These are phyloP conservation scores for Penicillium sp. DNA, from an alignment of 2,329 filamentous ascomycete genomes.

Conservation along the genomic window DNA sequence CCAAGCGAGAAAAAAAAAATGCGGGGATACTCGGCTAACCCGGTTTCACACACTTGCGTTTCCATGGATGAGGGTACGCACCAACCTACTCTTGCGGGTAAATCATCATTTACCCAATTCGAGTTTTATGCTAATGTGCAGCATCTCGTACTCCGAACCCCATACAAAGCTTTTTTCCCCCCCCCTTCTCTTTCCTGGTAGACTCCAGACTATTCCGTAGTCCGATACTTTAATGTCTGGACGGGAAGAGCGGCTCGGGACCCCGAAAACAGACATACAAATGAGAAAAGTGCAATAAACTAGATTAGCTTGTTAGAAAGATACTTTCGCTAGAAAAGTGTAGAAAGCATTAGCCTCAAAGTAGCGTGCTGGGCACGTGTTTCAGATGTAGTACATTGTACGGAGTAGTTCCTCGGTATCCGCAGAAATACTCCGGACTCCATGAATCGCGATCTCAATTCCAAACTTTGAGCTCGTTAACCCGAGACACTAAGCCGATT, in stretches of 20 bases:
- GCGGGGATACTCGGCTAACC: slow-evolving; percentile 13
- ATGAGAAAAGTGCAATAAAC: background rate
- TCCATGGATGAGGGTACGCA: slow-evolving; percentile 8
- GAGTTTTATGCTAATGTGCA: background rate
- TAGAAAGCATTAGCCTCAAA: background rate
- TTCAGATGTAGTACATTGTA: background rate
- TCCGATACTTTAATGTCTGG: background rate
- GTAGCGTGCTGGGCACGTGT: slow-evolving; percentile 1
- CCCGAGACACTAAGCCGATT: slow-evolving; percentile 13
- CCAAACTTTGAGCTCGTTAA: slow-evolving; percentile 1
- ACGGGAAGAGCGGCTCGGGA: background rate
- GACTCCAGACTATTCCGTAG: background rate
- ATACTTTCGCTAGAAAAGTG: background rate
- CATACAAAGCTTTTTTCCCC: background rate
- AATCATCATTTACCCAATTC: background rate
- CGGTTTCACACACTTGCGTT: slow-evolving; percentile 1
- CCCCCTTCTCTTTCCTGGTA: background rate
- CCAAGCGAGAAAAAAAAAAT: slow-evolving; percentile 12
- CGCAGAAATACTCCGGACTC: slow-evolving; percentile 11
- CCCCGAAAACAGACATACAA: background rate
- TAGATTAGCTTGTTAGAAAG: background rate
- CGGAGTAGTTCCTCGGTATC: slow-evolving; percentile 10
- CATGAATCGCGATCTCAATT: slow-evolving; percentile 6
- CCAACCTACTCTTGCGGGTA: background rate
- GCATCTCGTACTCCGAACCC: too few relatives aligned